Base-by-base conservation (phyloP, 176 grass and related monocot species). In the Avena eriantha region DNA sequence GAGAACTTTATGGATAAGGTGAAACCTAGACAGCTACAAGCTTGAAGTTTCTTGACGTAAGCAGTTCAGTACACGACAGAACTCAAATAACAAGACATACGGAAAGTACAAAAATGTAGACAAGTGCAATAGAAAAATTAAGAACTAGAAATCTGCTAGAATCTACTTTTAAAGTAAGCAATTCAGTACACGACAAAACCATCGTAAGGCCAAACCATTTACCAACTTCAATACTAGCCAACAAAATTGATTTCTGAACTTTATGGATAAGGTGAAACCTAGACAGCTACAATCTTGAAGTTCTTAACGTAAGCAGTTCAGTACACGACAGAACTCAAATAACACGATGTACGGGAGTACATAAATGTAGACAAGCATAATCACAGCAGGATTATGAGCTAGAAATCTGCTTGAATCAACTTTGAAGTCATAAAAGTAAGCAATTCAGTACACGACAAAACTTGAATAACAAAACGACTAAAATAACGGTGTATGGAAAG, bases 381-480 rank as follows among this genome's bases (percentile, higher is more conserved):
- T 23, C 29, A 29, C 29, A 18, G 9, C 0, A 10, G 26, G 55
- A 77, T 35, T 6, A 29, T 29, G 54, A 77, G 6, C 26, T 2
- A 34, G 2, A 76, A 76, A 54, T 53, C 8, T 35, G 16, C 48
- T 75, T 75, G 47, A 75, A 3, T 24, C 14, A 50, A 75, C 79
- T 73, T 18, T 39, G 10, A 68, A 85, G 11, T 86, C 60, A 19
- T 49, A 70, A 82, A 69, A 0, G 2, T 90, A 54, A 81, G 21
- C 19, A 43, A 22, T 70, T 35, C 29, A 63, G 61, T 82, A 78
- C 50, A 63, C 3, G 51, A 82, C 61, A 82, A 39, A 83, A 65
- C 3, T 24, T 12, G 19, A 79, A 63, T 49, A 54, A 73, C 22
- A 18, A 10, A 29, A 29, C 29, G 29, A 1, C 29, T 29, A 29